Evolutionary conservation across 2,329 filamentous ascomycete genomes (phyloP).

Genomic region (Orbilia quercus): DNA sequence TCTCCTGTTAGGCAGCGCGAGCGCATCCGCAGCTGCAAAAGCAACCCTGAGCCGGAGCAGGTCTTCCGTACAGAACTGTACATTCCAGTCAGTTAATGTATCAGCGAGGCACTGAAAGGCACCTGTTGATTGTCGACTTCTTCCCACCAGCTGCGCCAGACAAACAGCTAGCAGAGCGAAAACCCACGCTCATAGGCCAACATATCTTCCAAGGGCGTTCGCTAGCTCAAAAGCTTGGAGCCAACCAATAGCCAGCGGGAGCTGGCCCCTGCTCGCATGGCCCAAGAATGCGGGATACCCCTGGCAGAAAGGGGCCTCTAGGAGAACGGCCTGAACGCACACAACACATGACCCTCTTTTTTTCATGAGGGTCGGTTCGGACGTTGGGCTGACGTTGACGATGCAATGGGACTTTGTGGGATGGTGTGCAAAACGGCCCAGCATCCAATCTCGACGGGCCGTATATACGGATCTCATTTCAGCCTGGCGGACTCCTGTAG

Average conservation of each 20-base stretch:
- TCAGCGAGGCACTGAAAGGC: conserved; percentile 23
- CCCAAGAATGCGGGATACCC: conserved; percentile 54
- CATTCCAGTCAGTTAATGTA: conserved; percentile 30
- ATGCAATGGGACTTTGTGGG: conserved; percentile 4
- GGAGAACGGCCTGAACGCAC: conserved; percentile 47
- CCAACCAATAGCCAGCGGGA: conserved; percentile 51
- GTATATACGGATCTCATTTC: conserved; percentile 28
- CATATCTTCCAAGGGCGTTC: conserved; percentile 40
- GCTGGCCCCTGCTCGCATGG: conserved; percentile 50
- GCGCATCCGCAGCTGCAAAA: not conserved
- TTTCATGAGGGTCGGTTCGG: conserved; percentile 16
- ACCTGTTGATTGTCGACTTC: conserved; percentile 26
- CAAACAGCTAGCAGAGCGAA: conserved; percentile 18
- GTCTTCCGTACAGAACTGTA: conserved; percentile 11
- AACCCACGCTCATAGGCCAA: conserved; percentile 49
- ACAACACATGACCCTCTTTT: conserved; percentile 50
- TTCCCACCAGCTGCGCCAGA: conserved; percentile 21
- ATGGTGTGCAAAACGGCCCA: conserved; percentile 1
- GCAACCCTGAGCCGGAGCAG: not conserved
- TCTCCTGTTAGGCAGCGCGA: conserved; percentile 17
- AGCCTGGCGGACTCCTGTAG: conserved; percentile 24
- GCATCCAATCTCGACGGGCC: conserved; percentile 11
- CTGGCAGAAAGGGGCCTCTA: conserved; percentile 46
- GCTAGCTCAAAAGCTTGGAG: conserved; percentile 50
- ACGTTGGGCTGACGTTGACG: conserved; percentile 3